Percentiles rank a stretch among this genome's conserved stretches.
Evolutionary conservation across 345 rosid genomes (phyloP).

Genomic region (Hibiscus trionum): DNA sequence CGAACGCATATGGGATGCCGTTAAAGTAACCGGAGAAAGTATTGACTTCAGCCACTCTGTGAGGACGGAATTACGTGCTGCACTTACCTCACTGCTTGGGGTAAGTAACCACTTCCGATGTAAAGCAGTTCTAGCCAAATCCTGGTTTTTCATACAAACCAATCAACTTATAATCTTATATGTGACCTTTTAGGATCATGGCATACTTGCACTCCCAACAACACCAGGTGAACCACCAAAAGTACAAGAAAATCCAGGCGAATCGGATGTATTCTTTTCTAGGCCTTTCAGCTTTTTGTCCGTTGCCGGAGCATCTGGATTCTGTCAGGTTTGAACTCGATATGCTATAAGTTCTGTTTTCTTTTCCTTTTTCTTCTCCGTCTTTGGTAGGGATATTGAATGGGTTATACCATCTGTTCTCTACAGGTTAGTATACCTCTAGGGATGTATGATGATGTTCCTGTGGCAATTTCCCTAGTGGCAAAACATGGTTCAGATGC

Average conservation of each 20-base stretch:
- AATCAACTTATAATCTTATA: background rate
- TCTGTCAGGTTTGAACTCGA: slow-evolving; percentile 59
- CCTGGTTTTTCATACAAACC: background rate
- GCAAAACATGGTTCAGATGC: slow-evolving; percentile 72
- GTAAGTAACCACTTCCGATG: slow-evolving; percentile 42
- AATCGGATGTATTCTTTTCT: slow-evolving; percentile 42
- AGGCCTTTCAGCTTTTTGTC: slow-evolving; percentile 71
- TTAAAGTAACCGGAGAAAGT: slow-evolving; percentile 38
- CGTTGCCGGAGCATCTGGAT: slow-evolving; percentile 73
- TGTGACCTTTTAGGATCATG: slow-evolving; percentile 36
- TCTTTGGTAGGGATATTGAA: background rate
- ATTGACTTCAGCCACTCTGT: slow-evolving; percentile 37
- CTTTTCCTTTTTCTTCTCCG: background rate
- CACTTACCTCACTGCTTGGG: slow-evolving; percentile 62
- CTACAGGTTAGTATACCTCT: slow-evolving; percentile 67
- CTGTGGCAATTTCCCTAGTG: slow-evolving; percentile 56
- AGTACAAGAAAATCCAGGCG: slow-evolving; percentile 43
- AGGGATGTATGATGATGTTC: slow-evolving; percentile 47
- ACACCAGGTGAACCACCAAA: slow-evolving; percentile 81
- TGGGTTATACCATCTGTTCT: background rate
- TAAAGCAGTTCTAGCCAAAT: background rate
- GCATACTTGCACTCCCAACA: slow-evolving; percentile 71
- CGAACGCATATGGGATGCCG: slow-evolving; percentile 58
- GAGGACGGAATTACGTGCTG: slow-evolving; percentile 42
- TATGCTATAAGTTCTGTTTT: background rate